Conservation (phyloP, 2,329 filamentous ascomycete genomes). For the Pseudogymnoascus sp. region DNA sequence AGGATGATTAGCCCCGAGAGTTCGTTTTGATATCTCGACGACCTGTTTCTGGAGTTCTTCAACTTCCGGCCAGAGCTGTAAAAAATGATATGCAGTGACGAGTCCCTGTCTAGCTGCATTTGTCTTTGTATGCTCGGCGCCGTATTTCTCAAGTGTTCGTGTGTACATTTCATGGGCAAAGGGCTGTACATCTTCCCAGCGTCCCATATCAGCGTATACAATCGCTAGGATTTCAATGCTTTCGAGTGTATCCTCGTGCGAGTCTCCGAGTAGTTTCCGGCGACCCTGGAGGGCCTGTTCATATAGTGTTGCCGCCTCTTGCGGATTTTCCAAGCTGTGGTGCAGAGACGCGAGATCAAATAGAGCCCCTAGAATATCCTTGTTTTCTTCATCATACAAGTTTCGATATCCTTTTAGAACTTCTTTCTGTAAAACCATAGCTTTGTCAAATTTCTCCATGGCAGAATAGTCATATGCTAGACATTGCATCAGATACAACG, state of each 20-base stretch:
- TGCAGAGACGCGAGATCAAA: neutral
- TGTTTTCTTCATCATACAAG: neutral
- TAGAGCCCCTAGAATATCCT: neutral
- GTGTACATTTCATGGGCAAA: neutral
- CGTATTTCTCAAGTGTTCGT: neutral
- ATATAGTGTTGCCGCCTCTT: neutral
- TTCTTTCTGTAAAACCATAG: neutral
- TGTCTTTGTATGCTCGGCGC: neutral
- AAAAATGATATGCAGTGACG: neutral
- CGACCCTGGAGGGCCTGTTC: neutral
- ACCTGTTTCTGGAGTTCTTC: neutral
- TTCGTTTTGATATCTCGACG: neutral
- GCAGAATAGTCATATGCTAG: neutral
- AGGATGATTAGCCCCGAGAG: neutral
- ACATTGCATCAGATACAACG: neutral
- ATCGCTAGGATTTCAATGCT: neutral
- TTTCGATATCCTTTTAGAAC: neutral
- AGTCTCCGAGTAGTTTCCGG: neutral
- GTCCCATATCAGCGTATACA: neutral
- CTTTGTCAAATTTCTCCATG: neutral
- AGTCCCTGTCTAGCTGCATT: neutral
- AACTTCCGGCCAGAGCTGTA: neutral
- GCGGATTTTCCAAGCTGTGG: neutral
- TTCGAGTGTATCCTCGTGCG: neutral
- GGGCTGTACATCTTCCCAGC: neutral